phyloP scores from a whole-genome alignment of 768 basidiomycete genomes.

The Psilocybe tampanensis region DNA sequence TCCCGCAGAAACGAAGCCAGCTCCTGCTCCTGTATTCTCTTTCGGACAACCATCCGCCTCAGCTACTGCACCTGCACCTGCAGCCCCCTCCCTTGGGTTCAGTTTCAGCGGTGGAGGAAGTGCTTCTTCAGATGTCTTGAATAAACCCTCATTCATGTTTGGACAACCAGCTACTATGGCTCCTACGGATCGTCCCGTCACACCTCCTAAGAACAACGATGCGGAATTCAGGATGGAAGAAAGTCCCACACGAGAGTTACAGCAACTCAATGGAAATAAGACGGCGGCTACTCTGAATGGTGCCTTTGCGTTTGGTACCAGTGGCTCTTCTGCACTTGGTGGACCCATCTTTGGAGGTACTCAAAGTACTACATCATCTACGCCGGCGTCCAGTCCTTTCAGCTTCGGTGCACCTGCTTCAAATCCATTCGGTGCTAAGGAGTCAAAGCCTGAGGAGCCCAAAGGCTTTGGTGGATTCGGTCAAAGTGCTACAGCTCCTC shows the following conservation, averaged over 20 bases:
- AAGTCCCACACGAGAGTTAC: constrained; percentile 70
- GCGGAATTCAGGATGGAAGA: constrained; percentile 82
- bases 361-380: constrained; percentile 20
- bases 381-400: constrained; percentile 33
- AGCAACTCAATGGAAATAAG: constrained; percentile 47
- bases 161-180: constrained; percentile 37
- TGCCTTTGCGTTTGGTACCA: constrained; percentile 49
- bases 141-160: constrained; percentile 57
- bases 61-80: constrained; percentile 16
- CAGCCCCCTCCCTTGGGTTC: constrained; percentile 40
- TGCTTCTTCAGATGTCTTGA: constrained; percentile 44
- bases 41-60: constrained; percentile 41
- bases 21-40: constrained; percentile 33
- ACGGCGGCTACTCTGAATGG: constrained; percentile 35
- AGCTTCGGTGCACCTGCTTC: constrained; percentile 41
- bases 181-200: constrained; percentile 50
- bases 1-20: constrained; percentile 22
- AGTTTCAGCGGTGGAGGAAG: constrained; percentile 52
- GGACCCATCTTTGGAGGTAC: constrained; percentile 30
- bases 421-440: constrained; percentile 51
- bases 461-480: constrained; percentile 53
- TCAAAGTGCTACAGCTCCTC: constrained; percentile 33
- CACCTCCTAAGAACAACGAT: constrained; percentile 65
- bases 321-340: constrained; percentile 29
- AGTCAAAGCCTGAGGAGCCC: constrained; percentile 47